Evolutionary conservation across 345 rosid species (phyloP), one percentile per base, ranked within the genome.

Genomic region (Citrus medica): DNA sequence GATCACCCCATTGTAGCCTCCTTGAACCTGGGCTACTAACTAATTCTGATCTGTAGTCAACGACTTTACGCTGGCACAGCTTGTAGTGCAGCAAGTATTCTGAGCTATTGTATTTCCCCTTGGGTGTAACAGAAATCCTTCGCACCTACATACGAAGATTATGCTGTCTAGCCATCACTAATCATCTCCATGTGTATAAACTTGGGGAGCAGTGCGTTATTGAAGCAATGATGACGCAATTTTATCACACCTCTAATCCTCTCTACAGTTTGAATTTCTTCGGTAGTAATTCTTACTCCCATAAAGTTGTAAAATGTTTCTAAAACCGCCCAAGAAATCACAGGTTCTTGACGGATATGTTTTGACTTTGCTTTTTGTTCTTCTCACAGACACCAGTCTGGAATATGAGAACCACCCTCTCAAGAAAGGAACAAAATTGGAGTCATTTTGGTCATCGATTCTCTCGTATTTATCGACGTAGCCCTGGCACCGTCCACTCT

Each of bases 391-490:
- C 46, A 80, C 78, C 58, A 87, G 72, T 73, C 84, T 84, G 53
- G 89, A 84, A 76, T 79, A 83, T 12, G 85, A 79, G 73, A 80
- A 84, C 87, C 84, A 88, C 48, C 85, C 81, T 76, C 79, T 83
- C 37, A 84, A 76, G 21, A 84, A 68, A 9, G 76, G 79, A 10
- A 80, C 83, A 21, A 56, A 60, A 13, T 32, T 78, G 25, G 80
- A 58, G 40, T 82, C 78, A 28, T 77, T 12, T 14, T 67, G 30
- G 1, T 40, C 64, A 9, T 60, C n/a, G 46, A 68, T 27, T 51
- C 46, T 76, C 64, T 79, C 74, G 6, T 79, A 67, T n/a, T 59
- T 37, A 22, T 67, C 65, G 24, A 67, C 28, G 2, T 37, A 59
- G 53, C n/a, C 48, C 33, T 22, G 27, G 55, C 9, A 71, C 24